Base-by-base conservation (phyloP, 108 stramenopile genomes). In the Epipyxis sp. region DNA sequence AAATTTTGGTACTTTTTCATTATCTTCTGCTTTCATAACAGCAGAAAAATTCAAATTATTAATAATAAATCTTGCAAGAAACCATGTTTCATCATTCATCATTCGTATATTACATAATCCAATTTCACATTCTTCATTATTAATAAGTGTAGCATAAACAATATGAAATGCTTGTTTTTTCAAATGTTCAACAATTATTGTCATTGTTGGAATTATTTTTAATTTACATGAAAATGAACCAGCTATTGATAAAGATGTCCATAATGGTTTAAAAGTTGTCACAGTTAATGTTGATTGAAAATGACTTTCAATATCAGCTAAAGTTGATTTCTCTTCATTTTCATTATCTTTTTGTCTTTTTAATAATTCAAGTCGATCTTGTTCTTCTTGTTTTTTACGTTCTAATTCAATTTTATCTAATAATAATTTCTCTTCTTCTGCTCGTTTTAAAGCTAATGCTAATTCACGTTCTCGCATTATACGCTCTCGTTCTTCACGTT, bases 141-240 rank as follows among this genome's bases (percentile, higher is more conserved):
- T 65, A 6, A 32, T 16, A 29, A 3, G 20, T 3, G 34, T 6
- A 65, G 13, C 3, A 25, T 32, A 65, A 29, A 65, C 61, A 65
- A 65, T 65, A 37, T 65, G 61, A 25, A 65, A 65, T 6, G 30
- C 61, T 37, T 65, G 61, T 32, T 37, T 29, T 25, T 65, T 65
- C 13, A 65, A 32, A 65, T 65, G 61, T 25, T 65, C 61, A 25
- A 10, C 10, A 10, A 65, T 6, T 6, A 32, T 6, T 32, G 20
- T 65, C 61, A 13, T 6, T 32, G 20, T 32, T 6, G 61, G 61
- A 16, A 65, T 65, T 6, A 32, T 35, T 32, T 65, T 65, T 3
- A 65, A 25, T 32, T 65, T 65, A 32, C 61, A 65, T 37, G 20
- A 32, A 37, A 65, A 65, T 29, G 61, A 65, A 13, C 61, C 61